Conservation (phyloP, 106 monocot genomes). For the Posidonia australis region DNA sequence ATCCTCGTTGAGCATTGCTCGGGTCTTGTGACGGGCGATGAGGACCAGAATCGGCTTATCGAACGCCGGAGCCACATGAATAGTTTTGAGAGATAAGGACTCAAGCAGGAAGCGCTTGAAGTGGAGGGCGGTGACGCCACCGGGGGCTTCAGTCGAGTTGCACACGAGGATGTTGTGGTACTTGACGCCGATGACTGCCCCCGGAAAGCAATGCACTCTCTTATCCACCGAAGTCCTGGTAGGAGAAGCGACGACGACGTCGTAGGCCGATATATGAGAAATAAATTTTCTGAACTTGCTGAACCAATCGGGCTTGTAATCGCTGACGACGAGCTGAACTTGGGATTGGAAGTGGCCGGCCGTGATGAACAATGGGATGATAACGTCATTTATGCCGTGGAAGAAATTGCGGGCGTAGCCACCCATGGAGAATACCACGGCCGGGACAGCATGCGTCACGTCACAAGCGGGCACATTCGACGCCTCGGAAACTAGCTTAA, state of each 20-base stretch:
- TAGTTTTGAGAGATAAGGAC: neutral
- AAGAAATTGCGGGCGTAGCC: conserved; percentile 57
- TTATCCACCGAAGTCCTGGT: neutral
- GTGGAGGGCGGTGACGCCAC: conserved; percentile 18
- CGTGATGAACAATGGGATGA: too few species aligned
- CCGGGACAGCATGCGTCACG: conserved; percentile 30
- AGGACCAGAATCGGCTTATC: conserved; percentile 36
- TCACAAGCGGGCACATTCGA: conserved; percentile 19
- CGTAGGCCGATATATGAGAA: too few species aligned
- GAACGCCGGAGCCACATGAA: neutral
- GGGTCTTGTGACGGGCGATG: conserved; percentile 33
- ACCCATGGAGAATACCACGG: conserved; percentile 48
- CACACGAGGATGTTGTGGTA: too few species aligned
- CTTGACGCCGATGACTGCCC: conserved; percentile 27
- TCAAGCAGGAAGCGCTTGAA: conserved; percentile 26
- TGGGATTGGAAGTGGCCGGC: too few species aligned
- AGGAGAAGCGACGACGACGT: neutral
- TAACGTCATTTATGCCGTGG: conserved; percentile 56
- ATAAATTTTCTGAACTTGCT: too few species aligned
- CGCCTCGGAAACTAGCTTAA: conserved; percentile 5
- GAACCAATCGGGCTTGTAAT: conserved; percentile 28
- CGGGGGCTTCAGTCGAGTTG: too few species aligned
- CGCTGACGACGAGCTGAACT: conserved; percentile 22
- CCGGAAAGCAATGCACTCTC: conserved; percentile 42
- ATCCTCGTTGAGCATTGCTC: conserved; percentile 44